A percentile compares a stretch with the other conserved stretches of the same genome.
Evolutionary conservation across 2,329 filamentous ascomycete species (phyloP).

Genomic region (Rhytidhysteron rufulum): DNA sequence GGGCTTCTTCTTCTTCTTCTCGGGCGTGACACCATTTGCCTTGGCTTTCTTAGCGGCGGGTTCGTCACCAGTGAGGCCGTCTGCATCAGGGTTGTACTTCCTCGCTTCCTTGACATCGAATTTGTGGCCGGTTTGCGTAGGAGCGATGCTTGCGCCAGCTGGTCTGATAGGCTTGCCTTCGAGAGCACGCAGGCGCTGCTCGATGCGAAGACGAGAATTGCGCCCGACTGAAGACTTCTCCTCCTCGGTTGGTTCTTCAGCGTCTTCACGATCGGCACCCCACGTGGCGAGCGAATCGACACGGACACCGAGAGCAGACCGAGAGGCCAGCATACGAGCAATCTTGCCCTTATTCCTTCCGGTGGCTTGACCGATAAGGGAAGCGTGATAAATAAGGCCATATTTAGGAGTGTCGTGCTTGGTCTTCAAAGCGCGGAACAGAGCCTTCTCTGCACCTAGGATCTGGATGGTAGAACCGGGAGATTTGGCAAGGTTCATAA

Average conservation of each 20-base stretch:
- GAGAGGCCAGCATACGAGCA: conserved; percentile 90
- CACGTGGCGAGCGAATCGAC: conserved; percentile 85
- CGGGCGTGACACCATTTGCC: conserved; percentile 38
- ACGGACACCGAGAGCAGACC: conserved; percentile 87
- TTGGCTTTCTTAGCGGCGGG: conserved; percentile 55
- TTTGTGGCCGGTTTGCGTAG: conserved; percentile 57
- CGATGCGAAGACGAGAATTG: conserved; percentile 66
- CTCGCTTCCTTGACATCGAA: conserved; percentile 89
- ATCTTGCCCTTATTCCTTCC: conserved; percentile 99
- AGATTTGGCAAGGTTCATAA: conserved; percentile 92
- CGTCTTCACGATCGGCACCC: conserved; percentile 55
- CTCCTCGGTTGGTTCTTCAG: conserved; percentile 69
- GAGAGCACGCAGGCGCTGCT: conserved; percentile 70
- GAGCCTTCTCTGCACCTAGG: conserved; percentile 94
- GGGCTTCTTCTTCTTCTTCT: conserved; percentile 39
- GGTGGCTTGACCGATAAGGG: conserved; percentile 88
- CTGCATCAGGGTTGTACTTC: conserved; percentile 93
- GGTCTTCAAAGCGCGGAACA: conserved; percentile 97
- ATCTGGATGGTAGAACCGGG: conserved; percentile 97
- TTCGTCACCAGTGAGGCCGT: conserved; percentile 72
- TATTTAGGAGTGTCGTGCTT: conserved; percentile 99
- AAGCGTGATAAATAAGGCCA: conserved; percentile 71
- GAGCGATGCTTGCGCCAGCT: conserved; percentile 59
- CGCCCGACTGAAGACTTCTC: conserved; percentile 80
- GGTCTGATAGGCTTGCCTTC: conserved; percentile 87